Evolutionary conservation across 495 filamentous ascomycete genomes (phyloP), one percentile per base, ranked within the genome.

Genomic region (Acidiella bohemica): DNA sequence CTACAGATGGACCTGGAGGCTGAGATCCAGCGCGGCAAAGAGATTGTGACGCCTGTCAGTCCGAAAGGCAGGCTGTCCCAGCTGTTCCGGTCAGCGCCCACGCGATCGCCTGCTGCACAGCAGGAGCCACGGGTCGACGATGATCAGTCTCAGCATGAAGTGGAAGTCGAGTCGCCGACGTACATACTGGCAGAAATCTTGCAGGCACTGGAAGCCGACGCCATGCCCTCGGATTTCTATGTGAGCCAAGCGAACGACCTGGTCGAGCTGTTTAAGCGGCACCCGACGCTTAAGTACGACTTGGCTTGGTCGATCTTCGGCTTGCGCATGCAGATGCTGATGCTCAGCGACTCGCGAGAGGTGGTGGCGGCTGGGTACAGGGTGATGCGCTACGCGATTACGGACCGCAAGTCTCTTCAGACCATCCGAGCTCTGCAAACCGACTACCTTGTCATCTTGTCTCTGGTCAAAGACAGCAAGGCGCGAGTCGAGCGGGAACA

Each of bases 401-500:
- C 90, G 4, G 92, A 96, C 57, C 70, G 84, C 19, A 76, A 74
- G 26, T 96, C 92, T 4, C 67, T 97, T 12, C 80, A 81, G 61
- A 93, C 72, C 28, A 94, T 96, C 44, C 79, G 92, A 32, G 64
- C 70, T 16, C 60, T 96, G 18, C 81, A 93, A 42, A 95, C 88
- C 2, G 90, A 97, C 56, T 83, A 86, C 53, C 67, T 96, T 19
- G 86, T 93, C 5, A 85, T 92, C 36, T 60, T 86, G 55, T 94
- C 90, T 6, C 68, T 97, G 19, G 81, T 87, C 46, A 95, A 95
- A 55, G 87, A 95, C 54, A 80, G 83, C 55, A 95, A 93, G 55
- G 80, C 88, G 9, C 90, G 84, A 55, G 84, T 97, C 31, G 90
- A 97, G 62, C 76, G 90, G 32, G 90, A 97, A 57, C 90, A 97